Evolutionary conservation across 2,329 filamentous ascomycete species (phyloP).

Genomic region (Diaporthe ampelina): DNA sequence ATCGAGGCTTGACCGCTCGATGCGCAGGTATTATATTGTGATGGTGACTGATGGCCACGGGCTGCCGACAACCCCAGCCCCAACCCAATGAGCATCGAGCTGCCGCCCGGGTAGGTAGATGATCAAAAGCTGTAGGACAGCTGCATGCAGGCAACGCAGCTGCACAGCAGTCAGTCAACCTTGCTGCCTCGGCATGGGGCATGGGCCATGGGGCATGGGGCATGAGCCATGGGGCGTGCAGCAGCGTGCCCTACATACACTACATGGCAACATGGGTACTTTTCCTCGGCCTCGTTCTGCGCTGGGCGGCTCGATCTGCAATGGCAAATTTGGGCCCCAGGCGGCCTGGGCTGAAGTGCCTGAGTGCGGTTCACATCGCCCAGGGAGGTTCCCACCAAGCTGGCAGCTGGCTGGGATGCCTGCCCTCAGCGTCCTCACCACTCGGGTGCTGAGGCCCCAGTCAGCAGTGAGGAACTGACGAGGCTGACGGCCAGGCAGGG

Average conservation of each 20-base stretch:
- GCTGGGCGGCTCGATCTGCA: slow-evolving; percentile 7
- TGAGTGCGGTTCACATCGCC: too few relatives aligned
- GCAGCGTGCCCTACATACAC: not conserved
- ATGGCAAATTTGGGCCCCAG: slow-evolving; percentile 1
- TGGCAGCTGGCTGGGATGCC: too few relatives aligned
- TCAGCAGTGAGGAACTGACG: slow-evolving; percentile 1
- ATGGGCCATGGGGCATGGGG: not conserved
- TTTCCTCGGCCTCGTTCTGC: slow-evolving; percentile 20
- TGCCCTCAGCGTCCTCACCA: not conserved
- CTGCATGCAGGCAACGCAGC: slow-evolving; percentile 11
- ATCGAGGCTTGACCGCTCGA: slow-evolving; percentile 23
- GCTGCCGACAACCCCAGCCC: slow-evolving; percentile 16
- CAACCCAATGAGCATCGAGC: slow-evolving; percentile 24
- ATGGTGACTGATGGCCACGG: slow-evolving; percentile 21
- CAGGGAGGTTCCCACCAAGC: not conserved
- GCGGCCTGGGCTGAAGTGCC: not conserved
- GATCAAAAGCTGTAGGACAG: slow-evolving; percentile 23
- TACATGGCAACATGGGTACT: not conserved
- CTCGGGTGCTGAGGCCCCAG: slow-evolving; percentile 18
- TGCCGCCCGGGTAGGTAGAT: slow-evolving; percentile 4
- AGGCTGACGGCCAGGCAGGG: slow-evolving; percentile 26
- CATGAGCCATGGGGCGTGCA: not conserved
- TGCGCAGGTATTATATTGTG: slow-evolving; percentile 22
- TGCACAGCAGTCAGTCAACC: slow-evolving; percentile 15
- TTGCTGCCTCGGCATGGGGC: slow-evolving; percentile 14